Base-by-base conservation (phyloP, 2,329 filamentous ascomycete species). In the Aureobasidium sp. region DNA sequence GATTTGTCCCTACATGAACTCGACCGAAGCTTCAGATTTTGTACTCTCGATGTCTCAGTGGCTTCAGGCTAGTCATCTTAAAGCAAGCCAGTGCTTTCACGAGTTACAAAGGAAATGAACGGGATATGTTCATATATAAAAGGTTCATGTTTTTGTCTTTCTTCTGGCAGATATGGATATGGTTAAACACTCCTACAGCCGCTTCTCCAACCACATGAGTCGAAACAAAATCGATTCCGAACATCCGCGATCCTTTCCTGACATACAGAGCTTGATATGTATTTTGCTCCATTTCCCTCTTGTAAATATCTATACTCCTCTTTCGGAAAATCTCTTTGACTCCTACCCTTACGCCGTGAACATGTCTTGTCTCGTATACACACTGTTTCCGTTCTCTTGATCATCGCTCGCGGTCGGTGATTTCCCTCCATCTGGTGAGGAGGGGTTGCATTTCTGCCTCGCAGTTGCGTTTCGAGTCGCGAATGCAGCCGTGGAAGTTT, bases 401-500 rank as follows among this genome's bases (percentile, higher is more conserved):
- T 48, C 45, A 63, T 45, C 64, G 66, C 62, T 70, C 68, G 41
- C 68, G 65, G 62, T 73, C 71, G 49, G 68, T 66, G 34, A 73
- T 65, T 62, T 71, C 69, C 27, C 69, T 72, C 75, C 63, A 78
- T 65, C 60, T 68, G 62, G 63, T 71, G 67, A 78, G 74, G 52
- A 74, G 84, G n/a, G 79, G 75, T 48, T 80, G 79, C 67, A 92
- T 86, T 72, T 93, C 88, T 59, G 83, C 82, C 65, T 87, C 85
- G 73, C 92, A 96, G 64, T 82, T 84, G 55, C 82, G 76, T 56
- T 66, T 74, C 49, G 66, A 83, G 84, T 55, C 84, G 77, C 55
- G 66, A 41, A 85, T 82, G 74, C 94, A 99, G 58, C 85, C 86
- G 25, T 84, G 79, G 69, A 97, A 90, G 63, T 87, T 85, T 64